Evolutionary conservation across 345 rosid species (phyloP), one percentile per base, ranked within the genome.

Genomic region (Isatis tinctoria): DNA sequence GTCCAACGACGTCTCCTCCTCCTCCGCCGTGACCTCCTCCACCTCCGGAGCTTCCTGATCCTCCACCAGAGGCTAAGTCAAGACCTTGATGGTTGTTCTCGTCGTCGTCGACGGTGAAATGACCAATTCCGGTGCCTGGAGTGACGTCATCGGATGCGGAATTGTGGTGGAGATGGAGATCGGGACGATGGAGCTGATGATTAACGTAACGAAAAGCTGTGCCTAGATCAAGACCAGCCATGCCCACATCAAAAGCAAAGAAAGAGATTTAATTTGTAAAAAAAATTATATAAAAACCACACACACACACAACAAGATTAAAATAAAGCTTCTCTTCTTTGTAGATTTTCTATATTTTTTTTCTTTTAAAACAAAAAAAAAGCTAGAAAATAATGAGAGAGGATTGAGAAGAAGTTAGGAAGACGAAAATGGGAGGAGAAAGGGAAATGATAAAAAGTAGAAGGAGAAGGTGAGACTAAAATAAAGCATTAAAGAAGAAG

Each of bases 201-300:
- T 78, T 73, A 66, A 76, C 77, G 72, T 81, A 83, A 66, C 81
- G 77, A 73, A 80, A 78, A 78, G 84, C 74, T 75, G 82, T 76
- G 48, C 86, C 79, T 78, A 83, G 78, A 83, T 83, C 86, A 76
- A 83, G 84, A 78, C 84, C 84, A 60, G 86, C 82, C 86, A 83
- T 81, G 76, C 73, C 56, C 61, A 77, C 79, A 78, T 69, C 80
- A 71, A 78, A 71, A 68, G 70, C 70, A 53, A 58, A 70, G 65
- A 20, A 20, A 70, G 47, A 51, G 58, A 68, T 63, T 63, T 61
- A 54, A 53, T 57, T 75, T 52, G 64, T 69, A 47, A 76, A 80
- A 64, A 60, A 58, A 51, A 53, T 26, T 57, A 61, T 74, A 78
- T 65, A 69, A 72, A 62, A 64, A 30, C 36, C 30, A 69, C 64